These are phyloP conservation scores for Pyrus betulifolia DNA, from an alignment of 306 rosid species.

Conservation along the genomic window DNA sequence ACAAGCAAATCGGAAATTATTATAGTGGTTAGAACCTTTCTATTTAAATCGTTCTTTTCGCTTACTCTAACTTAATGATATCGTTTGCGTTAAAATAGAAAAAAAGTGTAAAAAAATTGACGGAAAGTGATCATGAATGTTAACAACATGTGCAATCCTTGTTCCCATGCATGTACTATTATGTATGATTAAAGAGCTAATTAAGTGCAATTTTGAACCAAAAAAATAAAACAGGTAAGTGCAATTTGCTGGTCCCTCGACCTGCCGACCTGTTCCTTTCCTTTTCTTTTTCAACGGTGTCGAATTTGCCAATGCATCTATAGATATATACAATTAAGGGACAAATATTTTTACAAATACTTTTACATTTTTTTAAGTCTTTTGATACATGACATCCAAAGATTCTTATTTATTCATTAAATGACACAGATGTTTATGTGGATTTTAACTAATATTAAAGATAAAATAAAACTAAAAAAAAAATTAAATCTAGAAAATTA, in stretches of 20 bases:
- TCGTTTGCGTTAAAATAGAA: neutral
- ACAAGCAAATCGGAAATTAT: neutral
- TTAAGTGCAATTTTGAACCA: neutral
- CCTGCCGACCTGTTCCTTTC: neutral
- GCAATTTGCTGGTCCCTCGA: neutral
- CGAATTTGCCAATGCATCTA: neutral
- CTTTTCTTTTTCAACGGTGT: neutral
- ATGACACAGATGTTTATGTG: too few relatives aligned
- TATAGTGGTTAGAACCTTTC: too few relatives aligned
- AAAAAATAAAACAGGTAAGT: too few relatives aligned
- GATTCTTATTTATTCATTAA: too few relatives aligned
- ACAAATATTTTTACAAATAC: too few relatives aligned
- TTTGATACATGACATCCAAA: too few relatives aligned
- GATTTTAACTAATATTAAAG: too few relatives aligned
- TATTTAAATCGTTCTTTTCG: neutral
- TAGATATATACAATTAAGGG: too few relatives aligned
- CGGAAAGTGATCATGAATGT: neutral
- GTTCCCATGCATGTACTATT: neutral
- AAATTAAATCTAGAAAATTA: too few relatives aligned
- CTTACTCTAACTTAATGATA: too few relatives aligned
- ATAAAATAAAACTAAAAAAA: too few relatives aligned
- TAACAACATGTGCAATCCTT: neutral
- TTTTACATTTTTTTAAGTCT: too few relatives aligned
- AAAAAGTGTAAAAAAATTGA: fast-evolving
- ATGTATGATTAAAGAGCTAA: neutral